Evolutionary conservation across 2,329 filamentous ascomycete species (phyloP).

Genomic region (Fusarium scirpi): DNA sequence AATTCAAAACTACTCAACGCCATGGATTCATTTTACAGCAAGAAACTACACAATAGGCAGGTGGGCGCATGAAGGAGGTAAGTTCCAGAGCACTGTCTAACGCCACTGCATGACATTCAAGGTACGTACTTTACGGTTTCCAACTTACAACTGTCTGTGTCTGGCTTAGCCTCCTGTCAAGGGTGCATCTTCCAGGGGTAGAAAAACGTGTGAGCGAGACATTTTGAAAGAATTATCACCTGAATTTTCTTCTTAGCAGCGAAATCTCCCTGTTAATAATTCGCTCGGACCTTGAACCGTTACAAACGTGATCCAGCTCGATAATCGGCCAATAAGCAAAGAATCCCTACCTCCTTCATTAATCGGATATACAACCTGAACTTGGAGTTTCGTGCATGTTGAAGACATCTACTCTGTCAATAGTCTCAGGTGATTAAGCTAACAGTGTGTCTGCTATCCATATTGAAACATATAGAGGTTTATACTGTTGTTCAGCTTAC

Average conservation of each 20-base stretch:
- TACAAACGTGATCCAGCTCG: slow-evolving; percentile 1
- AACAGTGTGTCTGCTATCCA: not conserved
- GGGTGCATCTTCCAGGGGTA: slow-evolving; percentile 17
- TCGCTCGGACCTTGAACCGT: slow-evolving; percentile 18
- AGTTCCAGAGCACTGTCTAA: slow-evolving; percentile 13
- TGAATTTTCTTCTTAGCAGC: not conserved
- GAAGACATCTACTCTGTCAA: slow-evolving; percentile 49
- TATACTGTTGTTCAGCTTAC: not conserved
- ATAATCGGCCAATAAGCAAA: slow-evolving; percentile 3
- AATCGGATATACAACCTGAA: slow-evolving; percentile 45
- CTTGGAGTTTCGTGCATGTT: slow-evolving; percentile 59
- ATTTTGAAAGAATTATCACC: not conserved
- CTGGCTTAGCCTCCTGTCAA: slow-evolving; percentile 4
- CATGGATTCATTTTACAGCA: slow-evolving; percentile 5
- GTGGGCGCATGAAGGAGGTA: slow-evolving; percentile 12
- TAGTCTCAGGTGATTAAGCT: not conserved
- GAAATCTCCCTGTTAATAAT: not conserved
- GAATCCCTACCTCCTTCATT: not conserved
- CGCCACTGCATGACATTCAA: slow-evolving; percentile 20
- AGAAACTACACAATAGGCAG: slow-evolving; percentile 25
- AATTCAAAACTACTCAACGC: not conserved
- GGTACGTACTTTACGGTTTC: slow-evolving; percentile 12
- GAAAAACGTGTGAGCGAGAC: slow-evolving; percentile 9
- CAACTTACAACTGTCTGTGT: not conserved
- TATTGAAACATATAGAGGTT: not conserved